phyloP scores from a whole-genome alignment of 257 asterid species.

The Solanum etuberosum region DNA sequence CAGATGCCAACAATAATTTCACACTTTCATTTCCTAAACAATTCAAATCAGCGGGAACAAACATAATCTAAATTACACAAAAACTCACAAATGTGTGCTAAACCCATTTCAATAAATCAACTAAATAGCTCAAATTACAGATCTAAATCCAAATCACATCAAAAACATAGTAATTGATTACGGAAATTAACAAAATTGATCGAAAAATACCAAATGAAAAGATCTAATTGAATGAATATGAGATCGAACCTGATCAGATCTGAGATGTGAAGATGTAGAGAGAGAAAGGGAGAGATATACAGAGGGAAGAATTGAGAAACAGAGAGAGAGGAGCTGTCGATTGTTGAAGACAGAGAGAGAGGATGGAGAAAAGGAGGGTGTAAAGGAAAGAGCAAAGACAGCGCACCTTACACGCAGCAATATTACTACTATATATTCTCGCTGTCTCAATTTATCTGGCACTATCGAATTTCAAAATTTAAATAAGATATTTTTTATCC shows the following conservation, averaged over 20 bases:
- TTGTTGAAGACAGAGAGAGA: not conserved
- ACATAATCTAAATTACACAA: not conserved
- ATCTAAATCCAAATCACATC: not conserved
- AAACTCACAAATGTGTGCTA: not conserved
- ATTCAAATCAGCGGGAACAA: not conserved
- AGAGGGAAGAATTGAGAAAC: not conserved
- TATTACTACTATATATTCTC: not conserved
- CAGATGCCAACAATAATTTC: not conserved
- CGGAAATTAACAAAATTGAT: not conserved
- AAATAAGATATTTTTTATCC: not conserved
- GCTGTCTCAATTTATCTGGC: not conserved
- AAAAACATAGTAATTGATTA: not conserved
- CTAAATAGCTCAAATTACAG: not conserved
- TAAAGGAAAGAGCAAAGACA: not conserved
- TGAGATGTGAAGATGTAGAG: not conserved
- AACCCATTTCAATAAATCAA: not conserved
- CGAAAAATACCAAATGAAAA: not conserved
- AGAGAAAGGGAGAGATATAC: not conserved
- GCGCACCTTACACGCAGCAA: slow-evolving; percentile 6
- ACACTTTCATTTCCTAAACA: not conserved
- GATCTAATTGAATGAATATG: not conserved
- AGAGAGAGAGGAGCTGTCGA: not conserved
- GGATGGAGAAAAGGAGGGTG: not conserved
- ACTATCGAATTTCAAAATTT: not conserved
- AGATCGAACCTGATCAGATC: not conserved